Evolutionary conservation across 352 stramenopile genomes (phyloP), one percentile per base, ranked within the genome.

Genomic region (Globisporangium paddicum): DNA sequence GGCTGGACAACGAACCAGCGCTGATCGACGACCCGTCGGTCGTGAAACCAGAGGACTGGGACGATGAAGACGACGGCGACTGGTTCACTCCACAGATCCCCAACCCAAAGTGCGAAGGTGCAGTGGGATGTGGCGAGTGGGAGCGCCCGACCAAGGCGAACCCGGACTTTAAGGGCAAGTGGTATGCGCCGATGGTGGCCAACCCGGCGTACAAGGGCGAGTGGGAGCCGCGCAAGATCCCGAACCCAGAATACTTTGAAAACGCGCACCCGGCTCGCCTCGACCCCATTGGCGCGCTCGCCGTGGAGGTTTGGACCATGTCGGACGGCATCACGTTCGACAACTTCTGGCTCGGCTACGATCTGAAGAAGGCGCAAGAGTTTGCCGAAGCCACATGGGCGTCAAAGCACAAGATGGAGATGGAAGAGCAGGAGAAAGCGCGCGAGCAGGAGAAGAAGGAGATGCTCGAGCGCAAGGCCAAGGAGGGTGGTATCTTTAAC

Each of bases 171-270:
- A 96, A 97, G 72, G 94, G 94, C 58, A 97, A 96, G 71, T 98
- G 94, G 86, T 67, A 75, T 28, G 71, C 92, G 2, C 91, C 91
- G 19, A 75, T 95, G 40, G 95, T 98, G 40, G 75, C 79, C 25
- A 98, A 98, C 69, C 93, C 94, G 5, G 85, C 75, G 19, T 98
- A 97, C 75, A 96, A 95, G 67, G 90, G 90, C 48, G 77, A 87
- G 55, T 98, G 92, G 93, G 67, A 67, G 30, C 89, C 95, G 3
- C 84, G 87, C 38, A 84, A 94, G 65, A 98, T 98, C 51, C 52
- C 73, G 25, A 98, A 98, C 73, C 90, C 93, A 1, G 77, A 76
- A 34, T 97, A 88, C 66, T 98, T 96, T 55, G 74, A 96, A 11
- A 79, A 96, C 47, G 60, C 72, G 14, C 79, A 94, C 62, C 81